These are phyloP conservation scores for Nakazawaea pomicola DNA, from an alignment of 805 yeast species.

Conservation along the genomic window DNA sequence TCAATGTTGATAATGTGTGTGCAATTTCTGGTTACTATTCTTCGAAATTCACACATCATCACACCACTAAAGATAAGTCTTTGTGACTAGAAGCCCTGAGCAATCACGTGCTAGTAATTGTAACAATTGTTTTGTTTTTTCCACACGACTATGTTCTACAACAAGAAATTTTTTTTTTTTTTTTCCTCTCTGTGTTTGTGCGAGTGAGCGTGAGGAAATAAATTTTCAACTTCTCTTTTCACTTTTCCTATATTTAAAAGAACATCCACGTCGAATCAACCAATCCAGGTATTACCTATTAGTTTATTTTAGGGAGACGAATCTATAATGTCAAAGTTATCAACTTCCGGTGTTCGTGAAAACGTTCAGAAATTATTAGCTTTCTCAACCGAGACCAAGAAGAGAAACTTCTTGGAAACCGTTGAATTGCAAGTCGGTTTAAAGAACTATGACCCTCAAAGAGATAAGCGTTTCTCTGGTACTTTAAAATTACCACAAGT, in stretches of 20 bases:
- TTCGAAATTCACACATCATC: too few relatives aligned
- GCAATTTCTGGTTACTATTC: too few relatives aligned
- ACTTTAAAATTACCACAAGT: slow-evolving; percentile 95
- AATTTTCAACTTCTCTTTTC: neutral
- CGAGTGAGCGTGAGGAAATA: neutral
- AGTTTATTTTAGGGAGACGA: slow-evolving; percentile 78
- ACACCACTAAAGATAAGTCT: too few relatives aligned
- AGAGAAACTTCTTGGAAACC: slow-evolving; percentile 99
- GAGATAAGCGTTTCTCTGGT: slow-evolving; percentile 99
- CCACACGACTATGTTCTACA: too few relatives aligned
- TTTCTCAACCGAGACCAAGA: slow-evolving; percentile 91
- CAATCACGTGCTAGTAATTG: too few relatives aligned
- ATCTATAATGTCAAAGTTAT: slow-evolving; percentile 70
- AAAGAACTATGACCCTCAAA: slow-evolving; percentile 99
- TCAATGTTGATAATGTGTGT: too few relatives aligned
- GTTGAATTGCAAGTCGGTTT: slow-evolving; percentile 99
- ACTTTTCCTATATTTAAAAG: neutral
- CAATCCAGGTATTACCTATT: slow-evolving; percentile 32
- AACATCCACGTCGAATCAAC: slow-evolving; percentile 55
- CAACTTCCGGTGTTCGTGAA: slow-evolving; percentile 92
- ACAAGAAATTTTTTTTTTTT: too few relatives aligned
- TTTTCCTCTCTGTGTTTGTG: neutral
- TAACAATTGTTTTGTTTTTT: too few relatives aligned
- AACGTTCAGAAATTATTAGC: slow-evolving; percentile 89
- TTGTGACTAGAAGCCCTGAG: too few relatives aligned